Conservation (phyloP, 768 basidiomycete genomes). For the Cyclocybe cylindracea region DNA sequence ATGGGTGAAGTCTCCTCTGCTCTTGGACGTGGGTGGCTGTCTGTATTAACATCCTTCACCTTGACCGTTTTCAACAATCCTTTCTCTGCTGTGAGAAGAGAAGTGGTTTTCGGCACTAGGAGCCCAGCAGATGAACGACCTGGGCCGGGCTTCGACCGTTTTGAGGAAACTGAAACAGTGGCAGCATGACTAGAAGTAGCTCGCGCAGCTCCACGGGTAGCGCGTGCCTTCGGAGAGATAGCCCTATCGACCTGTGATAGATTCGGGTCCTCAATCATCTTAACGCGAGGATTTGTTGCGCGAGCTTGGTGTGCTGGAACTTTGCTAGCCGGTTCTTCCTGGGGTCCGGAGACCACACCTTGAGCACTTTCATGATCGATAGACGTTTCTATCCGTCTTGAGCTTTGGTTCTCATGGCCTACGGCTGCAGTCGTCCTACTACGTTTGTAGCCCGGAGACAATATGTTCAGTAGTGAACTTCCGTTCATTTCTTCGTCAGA, state of each 20-base stretch:
- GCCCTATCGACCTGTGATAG: slow-evolving; percentile 34
- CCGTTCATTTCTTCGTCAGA: slow-evolving; percentile 30
- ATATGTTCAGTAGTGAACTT: background rate
- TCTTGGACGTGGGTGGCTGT: background rate
- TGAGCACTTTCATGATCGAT: no score
- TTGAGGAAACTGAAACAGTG: slow-evolving; percentile 6
- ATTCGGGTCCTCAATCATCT: slow-evolving; percentile 46
- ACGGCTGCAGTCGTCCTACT: no score
- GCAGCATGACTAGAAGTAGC: slow-evolving; percentile 9
- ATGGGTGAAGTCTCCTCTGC: slow-evolving; percentile 13
- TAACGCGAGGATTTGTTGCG: slow-evolving; percentile 54
- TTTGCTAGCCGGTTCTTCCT: slow-evolving; percentile 7
- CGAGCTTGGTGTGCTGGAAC: slow-evolving; percentile 48
- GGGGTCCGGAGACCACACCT: slow-evolving; percentile 1
- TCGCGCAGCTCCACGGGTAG: slow-evolving; percentile 24
- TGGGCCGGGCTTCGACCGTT: slow-evolving; percentile 44
- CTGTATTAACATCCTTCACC: slow-evolving; percentile 34
- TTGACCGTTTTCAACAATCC: slow-evolving; percentile 53
- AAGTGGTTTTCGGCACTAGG: slow-evolving; percentile 36
- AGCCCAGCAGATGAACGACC: slow-evolving; percentile 50
- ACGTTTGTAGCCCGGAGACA: background rate
- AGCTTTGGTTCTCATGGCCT: background rate
- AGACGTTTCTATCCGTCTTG: no score
- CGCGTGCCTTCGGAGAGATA: slow-evolving; percentile 51
- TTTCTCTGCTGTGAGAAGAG: slow-evolving; percentile 54